Percentiles rank a stretch among this genome's conserved stretches.
Conservation (phyloP, 768 basidiomycete genomes). For the Boletus fagicola region DNA sequence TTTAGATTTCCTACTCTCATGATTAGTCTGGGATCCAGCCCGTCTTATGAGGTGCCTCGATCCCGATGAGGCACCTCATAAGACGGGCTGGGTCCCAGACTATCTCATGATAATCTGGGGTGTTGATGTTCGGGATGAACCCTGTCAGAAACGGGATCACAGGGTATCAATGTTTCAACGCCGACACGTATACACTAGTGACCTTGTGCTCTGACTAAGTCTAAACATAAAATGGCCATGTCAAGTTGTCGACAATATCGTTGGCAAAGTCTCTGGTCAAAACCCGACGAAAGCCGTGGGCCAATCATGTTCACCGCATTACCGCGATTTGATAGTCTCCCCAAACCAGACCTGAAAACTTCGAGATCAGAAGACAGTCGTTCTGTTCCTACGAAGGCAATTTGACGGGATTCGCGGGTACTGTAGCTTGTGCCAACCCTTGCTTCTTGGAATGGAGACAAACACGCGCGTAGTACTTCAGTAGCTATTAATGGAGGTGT, state of each 20-base stretch:
- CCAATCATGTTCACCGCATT: conserved; percentile 5
- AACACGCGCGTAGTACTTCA: neutral
- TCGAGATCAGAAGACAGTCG: too few relatives aligned
- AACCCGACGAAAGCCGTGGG: neutral
- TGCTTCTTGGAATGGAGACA: neutral
- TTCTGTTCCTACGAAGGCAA: too few relatives aligned
- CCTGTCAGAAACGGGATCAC: neutral
- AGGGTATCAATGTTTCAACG: neutral
- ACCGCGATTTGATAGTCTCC: too few relatives aligned
- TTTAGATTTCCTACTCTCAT: neutral
- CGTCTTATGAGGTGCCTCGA: too few relatives aligned
- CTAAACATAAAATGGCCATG: neutral
- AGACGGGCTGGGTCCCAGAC: too few relatives aligned
- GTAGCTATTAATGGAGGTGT: neutral
- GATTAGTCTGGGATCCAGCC: too few relatives aligned
- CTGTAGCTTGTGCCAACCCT: neutral
- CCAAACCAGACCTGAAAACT: too few relatives aligned
- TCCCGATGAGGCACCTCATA: too few relatives aligned
- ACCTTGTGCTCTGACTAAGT: neutral
- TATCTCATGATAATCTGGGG: neutral
- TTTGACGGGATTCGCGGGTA: neutral
- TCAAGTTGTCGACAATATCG: neutral
- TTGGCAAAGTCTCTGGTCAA: neutral
- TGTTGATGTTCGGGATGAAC: neutral
- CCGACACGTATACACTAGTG: too few relatives aligned